Percentiles rank a stretch among this genome's conserved stretches.
Evolutionary conservation across 2,329 filamentous ascomycete species (phyloP).

Genomic region (Piedraia hortae): DNA sequence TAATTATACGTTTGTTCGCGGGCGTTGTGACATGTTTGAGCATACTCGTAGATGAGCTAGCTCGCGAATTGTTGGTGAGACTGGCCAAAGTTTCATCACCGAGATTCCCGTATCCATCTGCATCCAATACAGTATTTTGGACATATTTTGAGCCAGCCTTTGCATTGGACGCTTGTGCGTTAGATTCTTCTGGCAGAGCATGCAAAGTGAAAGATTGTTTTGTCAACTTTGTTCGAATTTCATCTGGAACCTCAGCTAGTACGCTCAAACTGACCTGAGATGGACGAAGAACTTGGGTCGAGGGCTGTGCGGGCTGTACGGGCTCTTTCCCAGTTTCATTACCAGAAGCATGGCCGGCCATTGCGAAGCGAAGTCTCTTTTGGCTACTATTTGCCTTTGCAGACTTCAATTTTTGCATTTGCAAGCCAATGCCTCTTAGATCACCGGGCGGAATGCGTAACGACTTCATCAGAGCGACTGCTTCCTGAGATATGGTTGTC

Average conservation of each 20-base stretch:
- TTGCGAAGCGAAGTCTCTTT: slow-evolving; percentile 48
- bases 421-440: slow-evolving; percentile 70
- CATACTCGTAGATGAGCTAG: too few species aligned
- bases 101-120: too few species aligned
- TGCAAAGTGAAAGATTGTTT: too few species aligned
- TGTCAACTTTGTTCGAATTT: slow-evolving; percentile 14
- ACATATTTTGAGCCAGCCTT: slow-evolving; percentile 11
- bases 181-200: too few species aligned
- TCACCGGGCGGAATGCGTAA: slow-evolving; percentile 75
- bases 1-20: slow-evolving; percentile 11
- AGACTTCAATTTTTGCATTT: slow-evolving; percentile 76
- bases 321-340: slow-evolving; percentile 20
- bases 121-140: slow-evolving; percentile 2
- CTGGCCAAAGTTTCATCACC: too few species aligned
- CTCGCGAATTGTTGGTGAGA: too few species aligned
- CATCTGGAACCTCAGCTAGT: slow-evolving; percentile 9
- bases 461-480: slow-evolving; percentile 54
- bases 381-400: slow-evolving; percentile 51
- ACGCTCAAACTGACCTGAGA: too few species aligned
- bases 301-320: slow-evolving; percentile 12
- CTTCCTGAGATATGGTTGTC: slow-evolving; percentile 48
- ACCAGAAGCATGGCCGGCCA: too few species aligned
- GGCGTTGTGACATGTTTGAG: too few species aligned
- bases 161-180: too few species aligned
- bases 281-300: too few species aligned